Conservation (phyloP, 2,329 filamentous ascomycete species). For the Microcera coccophila region DNA sequence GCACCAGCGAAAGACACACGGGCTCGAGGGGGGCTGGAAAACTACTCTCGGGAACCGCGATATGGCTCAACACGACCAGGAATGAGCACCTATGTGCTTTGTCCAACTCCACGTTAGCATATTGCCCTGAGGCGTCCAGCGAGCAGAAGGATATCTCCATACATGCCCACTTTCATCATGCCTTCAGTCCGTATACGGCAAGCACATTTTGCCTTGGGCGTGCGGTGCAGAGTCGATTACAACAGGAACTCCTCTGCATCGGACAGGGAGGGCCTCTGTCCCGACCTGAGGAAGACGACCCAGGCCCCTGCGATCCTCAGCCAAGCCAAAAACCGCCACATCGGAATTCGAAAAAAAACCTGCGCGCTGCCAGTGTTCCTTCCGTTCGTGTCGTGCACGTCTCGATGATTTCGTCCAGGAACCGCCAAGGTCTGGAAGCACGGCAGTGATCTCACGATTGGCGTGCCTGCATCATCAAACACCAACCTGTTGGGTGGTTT, state of each 20-base stretch:
- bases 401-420: constrained; percentile 14
- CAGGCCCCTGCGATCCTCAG: constrained; percentile 6
- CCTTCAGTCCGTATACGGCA: constrained; percentile 10
- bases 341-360: constrained; percentile 13
- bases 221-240: constrained; percentile 5
- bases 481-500: constrained; percentile 13
- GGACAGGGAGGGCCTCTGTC: constrained; percentile 10
- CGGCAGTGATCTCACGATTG: constrained; percentile 13
- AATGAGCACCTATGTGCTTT: constrained; percentile 3
- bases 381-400: constrained; percentile 11
- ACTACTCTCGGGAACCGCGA: constrained; percentile 9
- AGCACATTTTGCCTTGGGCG: constrained; percentile 5
- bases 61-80: constrained; percentile 11
- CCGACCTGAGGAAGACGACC: constrained; percentile 7
- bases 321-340: constrained; percentile 21
- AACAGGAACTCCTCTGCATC: constrained; percentile 7
- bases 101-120: constrained; percentile 12
- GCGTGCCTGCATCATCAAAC: constrained; percentile 16
- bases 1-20: constrained; percentile 4
- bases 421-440: constrained; percentile 16
- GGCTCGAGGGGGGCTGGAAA: constrained; percentile 2
- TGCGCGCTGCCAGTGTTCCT: constrained; percentile 4
- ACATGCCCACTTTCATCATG: constrained; percentile 7
- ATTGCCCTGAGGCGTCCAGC: constrained; percentile 12
- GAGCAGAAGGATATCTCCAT: constrained; percentile 7